Evolutionary conservation across 139 green algal species (phyloP).

Genomic region (Coccomyxa sp.): DNA sequence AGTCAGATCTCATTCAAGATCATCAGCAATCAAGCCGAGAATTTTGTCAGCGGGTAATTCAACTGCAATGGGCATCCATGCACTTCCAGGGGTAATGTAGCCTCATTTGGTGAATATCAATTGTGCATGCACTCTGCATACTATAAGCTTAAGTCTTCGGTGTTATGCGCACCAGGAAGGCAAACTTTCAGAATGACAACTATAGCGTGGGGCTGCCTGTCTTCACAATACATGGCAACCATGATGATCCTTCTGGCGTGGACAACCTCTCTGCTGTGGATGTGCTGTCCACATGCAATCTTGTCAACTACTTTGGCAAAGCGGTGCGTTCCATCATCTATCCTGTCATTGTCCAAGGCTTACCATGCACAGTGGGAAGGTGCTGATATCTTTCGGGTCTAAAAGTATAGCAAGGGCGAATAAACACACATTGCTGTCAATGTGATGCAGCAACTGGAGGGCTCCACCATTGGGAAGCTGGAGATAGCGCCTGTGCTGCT

Average conservation of each 20-base stretch:
- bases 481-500: constrained; percentile 25
- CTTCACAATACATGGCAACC: constrained; percentile 99
- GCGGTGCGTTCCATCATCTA: constrained; percentile 21
- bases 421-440: neutral
- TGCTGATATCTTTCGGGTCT: neutral
- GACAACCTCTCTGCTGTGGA: constrained; percentile 93
- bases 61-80: neutral
- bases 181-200: constrained; percentile 91
- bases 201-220: constrained; percentile 91
- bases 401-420: neutral
- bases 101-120: neutral
- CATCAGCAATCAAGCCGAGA: constrained; percentile 71
- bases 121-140: neutral
- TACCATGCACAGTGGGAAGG: neutral
- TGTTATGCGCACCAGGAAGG: constrained; percentile 13
- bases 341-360: neutral
- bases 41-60: constrained; percentile 75
- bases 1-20: constrained; percentile 68
- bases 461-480: constrained; percentile 34
- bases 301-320: constrained; percentile 99
- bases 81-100: neutral
- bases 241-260: constrained; percentile 89
- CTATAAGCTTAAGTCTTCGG: neutral
- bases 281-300: constrained; percentile 72
- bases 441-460: constrained; percentile 20